Percentiles rank a stretch among this genome's conserved stretches.
These are phyloP conservation scores for Corymbia citriodora DNA, from an alignment of 441 rosid species.

Conservation along the genomic window DNA sequence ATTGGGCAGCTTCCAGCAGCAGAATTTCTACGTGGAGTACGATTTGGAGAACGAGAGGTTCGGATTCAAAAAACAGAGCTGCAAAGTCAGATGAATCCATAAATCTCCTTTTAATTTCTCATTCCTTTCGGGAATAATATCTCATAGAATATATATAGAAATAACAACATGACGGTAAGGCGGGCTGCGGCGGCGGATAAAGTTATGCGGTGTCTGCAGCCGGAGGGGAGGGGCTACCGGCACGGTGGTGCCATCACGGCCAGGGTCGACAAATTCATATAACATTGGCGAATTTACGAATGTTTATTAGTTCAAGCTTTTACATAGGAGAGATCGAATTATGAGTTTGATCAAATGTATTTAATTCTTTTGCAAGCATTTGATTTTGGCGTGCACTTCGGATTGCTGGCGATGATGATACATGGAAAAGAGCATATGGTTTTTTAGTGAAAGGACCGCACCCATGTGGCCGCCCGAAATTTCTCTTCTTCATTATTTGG, in stretches of 20 bases:
- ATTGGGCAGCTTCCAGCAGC: slow-evolving; percentile 78
- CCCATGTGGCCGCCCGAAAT: background rate
- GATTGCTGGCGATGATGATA: background rate
- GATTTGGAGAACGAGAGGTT: slow-evolving; percentile 62
- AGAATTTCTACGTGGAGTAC: slow-evolving; percentile 63
- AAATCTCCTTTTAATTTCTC: background rate
- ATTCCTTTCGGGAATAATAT: background rate
- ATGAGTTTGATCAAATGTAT: background rate
- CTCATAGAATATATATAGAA: background rate
- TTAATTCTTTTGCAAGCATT: background rate
- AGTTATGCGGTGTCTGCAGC: background rate
- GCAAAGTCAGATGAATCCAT: slow-evolving; percentile 5
- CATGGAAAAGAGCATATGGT: background rate
- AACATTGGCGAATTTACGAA: background rate
- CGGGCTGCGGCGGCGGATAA: background rate
- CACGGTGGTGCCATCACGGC: background rate
- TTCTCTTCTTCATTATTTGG: background rate
- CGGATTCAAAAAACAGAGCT: slow-evolving; percentile 57
- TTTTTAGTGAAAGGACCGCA: background rate
- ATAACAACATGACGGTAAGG: background rate
- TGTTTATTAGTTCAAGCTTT: background rate
- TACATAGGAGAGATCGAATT: background rate
- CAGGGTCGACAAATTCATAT: background rate
- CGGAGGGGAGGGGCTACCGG: background rate
- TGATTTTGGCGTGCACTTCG: background rate